These are phyloP conservation scores for Cryptococcus hybrid DNA, from an alignment of 1,284 basidiomycete species.

Conservation along the genomic window DNA sequence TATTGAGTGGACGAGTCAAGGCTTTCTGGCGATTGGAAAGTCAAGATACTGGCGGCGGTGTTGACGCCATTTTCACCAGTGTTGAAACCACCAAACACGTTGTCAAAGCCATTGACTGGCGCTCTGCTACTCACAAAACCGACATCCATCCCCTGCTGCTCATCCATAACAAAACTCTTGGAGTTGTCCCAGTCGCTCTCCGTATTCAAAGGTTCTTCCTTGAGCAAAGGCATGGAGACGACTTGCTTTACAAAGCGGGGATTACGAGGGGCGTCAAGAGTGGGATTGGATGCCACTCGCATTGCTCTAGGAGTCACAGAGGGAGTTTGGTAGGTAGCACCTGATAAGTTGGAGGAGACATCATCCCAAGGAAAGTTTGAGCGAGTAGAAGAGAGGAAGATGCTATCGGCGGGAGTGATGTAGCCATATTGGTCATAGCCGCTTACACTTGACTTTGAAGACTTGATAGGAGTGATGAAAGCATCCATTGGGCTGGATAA, in stretches of 20 bases:
- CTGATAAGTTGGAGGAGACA: slow-evolving; percentile 16
- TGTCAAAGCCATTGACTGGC: slow-evolving; percentile 28
- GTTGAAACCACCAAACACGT: slow-evolving; percentile 23
- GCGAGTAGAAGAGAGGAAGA: slow-evolving; percentile 13
- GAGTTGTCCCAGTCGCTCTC: no score
- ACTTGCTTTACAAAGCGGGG: slow-evolving; percentile 21
- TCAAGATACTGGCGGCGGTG: no score
- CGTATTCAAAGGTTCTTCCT: slow-evolving; percentile 26
- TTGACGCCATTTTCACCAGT: no score
- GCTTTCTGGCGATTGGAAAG: neutral
- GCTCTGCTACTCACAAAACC: slow-evolving; percentile 8
- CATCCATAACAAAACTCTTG: no score
- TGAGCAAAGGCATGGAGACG: slow-evolving; percentile 36
- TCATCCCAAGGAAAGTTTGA: slow-evolving; percentile 35
- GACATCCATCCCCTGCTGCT: no score
- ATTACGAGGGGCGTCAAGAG: slow-evolving; percentile 18
- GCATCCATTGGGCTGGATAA: slow-evolving; percentile 12
- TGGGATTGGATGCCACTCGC: slow-evolving; percentile 34
- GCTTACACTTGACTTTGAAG: slow-evolving; percentile 13
- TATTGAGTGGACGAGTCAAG: slow-evolving; percentile 7
- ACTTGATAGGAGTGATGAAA: slow-evolving; percentile 25
- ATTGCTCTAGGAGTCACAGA: slow-evolving; percentile 9
- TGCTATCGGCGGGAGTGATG: slow-evolving; percentile 9
- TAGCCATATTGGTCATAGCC: slow-evolving; percentile 17
- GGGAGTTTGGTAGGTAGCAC: slow-evolving; percentile 19